These are phyloP conservation scores for Cyclotella sp. DNA, from an alignment of 108 stramenopile genomes.

Conservation along the genomic window DNA sequence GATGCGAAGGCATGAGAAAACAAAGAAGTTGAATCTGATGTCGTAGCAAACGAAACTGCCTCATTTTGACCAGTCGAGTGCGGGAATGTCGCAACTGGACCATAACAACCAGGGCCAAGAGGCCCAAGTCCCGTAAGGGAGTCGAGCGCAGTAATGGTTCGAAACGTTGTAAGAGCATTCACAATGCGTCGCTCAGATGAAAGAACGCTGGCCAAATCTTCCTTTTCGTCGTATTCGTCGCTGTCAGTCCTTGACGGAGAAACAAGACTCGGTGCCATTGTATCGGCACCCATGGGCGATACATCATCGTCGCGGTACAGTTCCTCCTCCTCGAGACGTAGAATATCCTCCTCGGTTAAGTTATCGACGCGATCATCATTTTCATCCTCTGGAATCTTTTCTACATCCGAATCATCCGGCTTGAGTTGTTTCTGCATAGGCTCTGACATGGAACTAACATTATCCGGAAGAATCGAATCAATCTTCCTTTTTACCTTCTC, in stretches of 20 bases:
- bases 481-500: conserved; percentile 36
- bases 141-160: conserved; percentile 71
- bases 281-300: conserved; percentile 2
- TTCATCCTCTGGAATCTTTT: conserved; percentile 13
- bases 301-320: conserved; percentile 59
- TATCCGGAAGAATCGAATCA: conserved; percentile 18
- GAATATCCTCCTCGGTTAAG: conserved; percentile 47
- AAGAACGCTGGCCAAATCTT: not conserved
- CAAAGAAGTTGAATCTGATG: conserved; percentile 12
- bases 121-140: conserved; percentile 79
- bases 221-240: conserved; percentile 29
- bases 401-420: conserved; percentile 8
- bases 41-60: not conserved
- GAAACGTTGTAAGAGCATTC: conserved; percentile 46
- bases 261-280: conserved; percentile 46
- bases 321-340: conserved; percentile 81
- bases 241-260: conserved; percentile 67
- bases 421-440: conserved; percentile 25
- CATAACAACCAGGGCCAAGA: conserved; percentile 75
- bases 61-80: conserved; percentile 28
- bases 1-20: conserved; percentile 49
- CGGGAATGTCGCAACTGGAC: conserved; percentile 59
- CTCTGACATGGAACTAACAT: conserved; percentile 29
- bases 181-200: conserved; percentile 17
- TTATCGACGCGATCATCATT: conserved; percentile 21